Base-by-base conservation (phyloP, 352 stramenopile genomes). In the Phytopythium oedochilum region DNA sequence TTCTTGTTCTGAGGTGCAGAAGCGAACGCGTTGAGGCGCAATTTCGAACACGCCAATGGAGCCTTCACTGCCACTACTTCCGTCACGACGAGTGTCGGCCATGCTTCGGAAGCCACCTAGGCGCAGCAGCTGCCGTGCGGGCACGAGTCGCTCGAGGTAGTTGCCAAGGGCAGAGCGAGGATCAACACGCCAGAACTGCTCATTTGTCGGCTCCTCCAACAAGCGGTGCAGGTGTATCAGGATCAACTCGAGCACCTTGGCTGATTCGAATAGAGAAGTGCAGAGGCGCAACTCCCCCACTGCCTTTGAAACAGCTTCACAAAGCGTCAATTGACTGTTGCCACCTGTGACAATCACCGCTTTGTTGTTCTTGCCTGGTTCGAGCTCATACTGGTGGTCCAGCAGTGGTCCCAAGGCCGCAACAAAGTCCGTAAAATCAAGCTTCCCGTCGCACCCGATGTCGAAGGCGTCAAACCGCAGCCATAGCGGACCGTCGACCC, bases 361-460 rank as follows among this genome's bases (percentile, higher is more conserved):
- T 15, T 63, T 44, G 7, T 38, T 58, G 29, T 23, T 49, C 56
- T 53, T 59, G 6, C 35, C 26, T 12, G 20, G 49, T 47, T 40
- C 32, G 0, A 71, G 34, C 31, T 86, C 76, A 38, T 76, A 87
- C 0, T 64, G 42, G 50, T 88, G 74, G 28, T 90, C 78, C 11
- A 90, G 23, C 0, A 76, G 11, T 7, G 78, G 77, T 1, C 77
- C 73, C 0, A 90, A 34, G 3, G 80, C 65, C 14, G 74, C 70
- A 2, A 88, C 73, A 54, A 88, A 86, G 42, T 88, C 80, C 0
- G 53, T 32, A 15, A 86, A 61, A 31, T 88, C 78, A 1, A 88
- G 42, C 23, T 67, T 72, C 1, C 53, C 68, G 53, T 88, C 72
- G 5, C 73, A 67, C 2, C 72, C 61, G 20, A 86, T 67, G 43